phyloP scores from a whole-genome alignment of 2,329 filamentous ascomycete genomes.

The Aspergillus thermomutatus region DNA sequence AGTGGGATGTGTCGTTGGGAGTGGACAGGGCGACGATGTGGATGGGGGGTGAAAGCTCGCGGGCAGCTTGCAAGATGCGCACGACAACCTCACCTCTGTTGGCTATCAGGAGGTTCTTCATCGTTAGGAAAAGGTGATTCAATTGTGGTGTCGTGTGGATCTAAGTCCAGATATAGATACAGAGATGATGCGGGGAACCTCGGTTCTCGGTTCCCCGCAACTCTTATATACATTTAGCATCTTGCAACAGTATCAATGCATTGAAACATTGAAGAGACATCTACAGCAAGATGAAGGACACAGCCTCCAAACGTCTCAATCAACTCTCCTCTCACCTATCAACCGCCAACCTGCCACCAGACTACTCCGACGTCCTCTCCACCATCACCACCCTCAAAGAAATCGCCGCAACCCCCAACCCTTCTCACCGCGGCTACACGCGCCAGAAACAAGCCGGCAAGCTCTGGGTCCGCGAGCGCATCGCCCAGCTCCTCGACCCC shows the following conservation, averaged over 20 bases:
- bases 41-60: slow-evolving; percentile 50
- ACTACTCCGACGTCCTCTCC: slow-evolving; percentile 60
- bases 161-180: background rate
- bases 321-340: slow-evolving; percentile 48
- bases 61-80: slow-evolving; percentile 57
- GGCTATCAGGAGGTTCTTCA: slow-evolving; percentile 52
- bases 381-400: slow-evolving; percentile 52
- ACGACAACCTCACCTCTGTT: slow-evolving; percentile 65
- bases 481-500: slow-evolving; percentile 56
- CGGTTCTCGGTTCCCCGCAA: background rate
- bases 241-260: background rate
- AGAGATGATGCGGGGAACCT: background rate
- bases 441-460: slow-evolving; percentile 63
- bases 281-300: slow-evolving; percentile 13
- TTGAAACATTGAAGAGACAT: background rate
- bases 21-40: slow-evolving; percentile 58
- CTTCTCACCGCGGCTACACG: slow-evolving; percentile 55
- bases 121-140: slow-evolving; percentile 31
- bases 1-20: slow-evolving; percentile 54
- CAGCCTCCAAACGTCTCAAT: slow-evolving; percentile 44
- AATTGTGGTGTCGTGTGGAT: background rate
- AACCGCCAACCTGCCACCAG: slow-evolving; percentile 46
- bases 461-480: slow-evolving; percentile 62
- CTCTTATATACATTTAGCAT: background rate
- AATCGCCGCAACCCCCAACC: slow-evolving; percentile 55